These are phyloP conservation scores for Henckelia pumila DNA, from an alignment of 257 asterid genomes.

Conservation along the genomic window DNA sequence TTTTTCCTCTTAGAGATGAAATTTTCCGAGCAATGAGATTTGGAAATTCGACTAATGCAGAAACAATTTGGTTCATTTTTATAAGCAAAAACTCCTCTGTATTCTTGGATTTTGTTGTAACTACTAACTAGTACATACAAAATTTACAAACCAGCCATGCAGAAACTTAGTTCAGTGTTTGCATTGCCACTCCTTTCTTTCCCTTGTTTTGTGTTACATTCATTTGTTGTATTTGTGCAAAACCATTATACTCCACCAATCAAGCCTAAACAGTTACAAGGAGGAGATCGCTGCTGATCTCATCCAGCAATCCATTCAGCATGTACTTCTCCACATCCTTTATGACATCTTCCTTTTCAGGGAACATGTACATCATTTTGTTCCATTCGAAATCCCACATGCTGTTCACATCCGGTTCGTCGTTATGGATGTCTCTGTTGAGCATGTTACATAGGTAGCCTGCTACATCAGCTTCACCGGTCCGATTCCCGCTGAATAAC, in stretches of 20 bases:
- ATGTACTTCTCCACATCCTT: conserved; percentile 63
- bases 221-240: conserved; percentile 1
- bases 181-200: not conserved
- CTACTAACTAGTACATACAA: too few relatives aligned
- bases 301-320: conserved; percentile 69
- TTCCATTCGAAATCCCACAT: conserved; percentile 87
- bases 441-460: conserved; percentile 54
- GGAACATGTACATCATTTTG: conserved; percentile 33
- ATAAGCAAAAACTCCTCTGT: not conserved
- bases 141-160: too few relatives aligned
- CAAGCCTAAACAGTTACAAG: conserved; percentile 35
- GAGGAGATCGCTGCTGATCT: conserved; percentile 53
- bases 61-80: not conserved
- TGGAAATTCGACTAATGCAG: too few relatives aligned
- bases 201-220: not conserved
- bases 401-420: conserved; percentile 49
- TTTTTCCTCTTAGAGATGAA: not conserved
- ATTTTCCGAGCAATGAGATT: too few relatives aligned
- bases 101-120: too few relatives aligned
- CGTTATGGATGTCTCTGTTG: conserved; percentile 47
- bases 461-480: conserved; percentile 44
- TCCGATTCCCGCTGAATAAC: conserved; percentile 32
- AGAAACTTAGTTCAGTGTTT: too few relatives aligned
- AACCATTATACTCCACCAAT: conserved; percentile 23
- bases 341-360: conserved; percentile 51